Evolutionary conservation across 805 yeast genomes (phyloP).

Genomic region (Nematodospora valgi): DNA sequence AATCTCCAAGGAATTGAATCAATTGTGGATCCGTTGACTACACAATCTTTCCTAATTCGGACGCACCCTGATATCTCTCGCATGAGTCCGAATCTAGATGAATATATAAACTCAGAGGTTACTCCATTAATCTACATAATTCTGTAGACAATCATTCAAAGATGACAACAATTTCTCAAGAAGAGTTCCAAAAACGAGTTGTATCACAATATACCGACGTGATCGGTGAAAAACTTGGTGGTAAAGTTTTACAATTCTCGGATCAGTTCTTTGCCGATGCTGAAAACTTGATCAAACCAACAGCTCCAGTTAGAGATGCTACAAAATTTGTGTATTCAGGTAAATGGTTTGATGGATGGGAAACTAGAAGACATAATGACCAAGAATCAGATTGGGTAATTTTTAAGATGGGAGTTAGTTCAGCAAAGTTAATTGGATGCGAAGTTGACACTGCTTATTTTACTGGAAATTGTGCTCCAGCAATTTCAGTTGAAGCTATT

Average conservation of each 20-base stretch:
- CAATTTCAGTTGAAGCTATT: constrained; percentile 77
- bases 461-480: constrained; percentile 95
- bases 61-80: too few relatives aligned
- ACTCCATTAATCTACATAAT: too few relatives aligned
- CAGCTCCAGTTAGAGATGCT: constrained; percentile 76
- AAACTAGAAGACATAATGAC: constrained; percentile 88
- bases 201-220: constrained; percentile 68
- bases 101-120: too few relatives aligned
- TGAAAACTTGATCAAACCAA: constrained; percentile 76
- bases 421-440: constrained; percentile 75
- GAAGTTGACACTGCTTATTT: constrained; percentile 94
- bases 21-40: too few relatives aligned
- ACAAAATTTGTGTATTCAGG: constrained; percentile 80
- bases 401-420: constrained; percentile 75
- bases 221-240: constrained; percentile 81
- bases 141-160: too few relatives aligned
- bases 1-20: too few relatives aligned
- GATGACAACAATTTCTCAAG: too few relatives aligned
- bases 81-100: too few relatives aligned
- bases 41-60: too few relatives aligned
- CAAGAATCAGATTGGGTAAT: constrained; percentile 87
- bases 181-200: constrained; percentile 44
- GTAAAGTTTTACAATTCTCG: constrained; percentile 61
- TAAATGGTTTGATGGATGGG: constrained; percentile 99
- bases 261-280: constrained; percentile 98